Evolutionary conservation across 306 rosid genomes (phyloP).

Genomic region (Prunus campanulata): DNA sequence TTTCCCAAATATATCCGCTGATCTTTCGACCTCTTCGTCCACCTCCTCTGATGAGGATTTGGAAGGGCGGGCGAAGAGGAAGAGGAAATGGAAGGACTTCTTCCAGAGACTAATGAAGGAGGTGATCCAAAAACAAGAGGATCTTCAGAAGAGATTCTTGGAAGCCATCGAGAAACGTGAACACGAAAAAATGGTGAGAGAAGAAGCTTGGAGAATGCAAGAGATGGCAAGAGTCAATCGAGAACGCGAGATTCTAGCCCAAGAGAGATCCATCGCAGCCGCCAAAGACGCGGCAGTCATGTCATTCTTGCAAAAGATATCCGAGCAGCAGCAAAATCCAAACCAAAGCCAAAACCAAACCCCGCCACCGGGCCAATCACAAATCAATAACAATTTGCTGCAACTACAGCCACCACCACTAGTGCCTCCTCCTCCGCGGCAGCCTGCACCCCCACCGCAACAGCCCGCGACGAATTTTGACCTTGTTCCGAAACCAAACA

Average conservation of each 20-base stretch:
- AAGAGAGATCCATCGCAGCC: conserved; percentile 63
- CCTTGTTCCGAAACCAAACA: conserved; percentile 11
- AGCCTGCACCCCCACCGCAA: neutral
- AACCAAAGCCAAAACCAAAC: conserved; percentile 31
- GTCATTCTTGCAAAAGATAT: conserved; percentile 70
- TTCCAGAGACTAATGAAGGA: conserved; percentile 72
- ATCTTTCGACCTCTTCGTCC: conserved; percentile 59
- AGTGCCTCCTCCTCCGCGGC: neutral
- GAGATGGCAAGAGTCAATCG: conserved; percentile 60
- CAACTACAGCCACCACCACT: neutral
- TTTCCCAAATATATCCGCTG: conserved; percentile 31
- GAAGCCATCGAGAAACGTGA: conserved; percentile 81
- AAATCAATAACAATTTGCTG: conserved; percentile 7
- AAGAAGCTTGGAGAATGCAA: conserved; percentile 81
- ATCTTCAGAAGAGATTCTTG: conserved; percentile 67
- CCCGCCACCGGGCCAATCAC: conserved; percentile 11
- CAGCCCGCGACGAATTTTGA: conserved; percentile 25
- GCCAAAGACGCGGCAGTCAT: conserved; percentile 77
- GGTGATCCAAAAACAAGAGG: conserved; percentile 79
- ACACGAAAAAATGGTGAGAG: conserved; percentile 52
- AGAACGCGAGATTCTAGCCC: conserved; percentile 71
- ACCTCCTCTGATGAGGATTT: conserved; percentile 62
- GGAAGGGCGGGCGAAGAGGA: conserved; percentile 46
- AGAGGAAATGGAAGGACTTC: conserved; percentile 92
- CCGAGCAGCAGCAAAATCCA: conserved; percentile 42